These are phyloP conservation scores for Hypoxylon sp. DNA, from an alignment of 2,329 filamentous ascomycete genomes.

Conservation along the genomic window DNA sequence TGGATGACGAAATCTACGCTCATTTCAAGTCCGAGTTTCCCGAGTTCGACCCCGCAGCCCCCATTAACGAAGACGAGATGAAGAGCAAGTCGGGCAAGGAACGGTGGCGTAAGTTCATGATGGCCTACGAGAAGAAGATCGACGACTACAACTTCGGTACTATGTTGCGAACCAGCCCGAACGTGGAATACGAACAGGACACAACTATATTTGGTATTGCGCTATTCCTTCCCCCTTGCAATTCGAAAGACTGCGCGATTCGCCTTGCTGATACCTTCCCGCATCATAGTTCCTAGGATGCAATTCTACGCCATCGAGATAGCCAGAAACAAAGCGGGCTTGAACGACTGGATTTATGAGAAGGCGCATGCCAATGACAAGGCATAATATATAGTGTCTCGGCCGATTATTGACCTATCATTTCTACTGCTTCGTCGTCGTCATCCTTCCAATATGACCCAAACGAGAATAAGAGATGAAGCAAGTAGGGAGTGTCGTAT, in stretches of 20 bases:
- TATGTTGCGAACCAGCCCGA: constrained; percentile 84
- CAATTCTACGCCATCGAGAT: constrained; percentile 88
- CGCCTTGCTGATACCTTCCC: constrained; percentile 62
- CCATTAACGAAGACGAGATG: constrained; percentile 93
- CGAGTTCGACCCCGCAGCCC: constrained; percentile 86
- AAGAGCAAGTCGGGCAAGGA: constrained; percentile 98
- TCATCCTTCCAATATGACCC: background rate
- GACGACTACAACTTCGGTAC: constrained; percentile 99
- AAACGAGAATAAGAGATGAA: background rate
- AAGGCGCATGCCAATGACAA: constrained; percentile 76
- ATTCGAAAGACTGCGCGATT: background rate
- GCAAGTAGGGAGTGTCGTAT: background rate
- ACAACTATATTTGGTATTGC: constrained; percentile 89
- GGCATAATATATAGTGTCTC: constrained; percentile 37
- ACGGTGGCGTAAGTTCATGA: constrained; percentile 94
- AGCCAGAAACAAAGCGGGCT: constrained; percentile 83
- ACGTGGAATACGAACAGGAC: constrained; percentile 87
- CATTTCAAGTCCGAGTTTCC: constrained; percentile 92
- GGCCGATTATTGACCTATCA: background rate
- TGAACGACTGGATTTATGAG: constrained; percentile 99
- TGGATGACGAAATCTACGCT: constrained; percentile 94
- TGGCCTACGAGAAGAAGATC: constrained; percentile 92
- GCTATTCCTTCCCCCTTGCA: background rate
- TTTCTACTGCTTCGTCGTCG: background rate
- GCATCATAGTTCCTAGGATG: constrained; percentile 69